Evolutionary conservation across 176 grass and related monocot species (phyloP).

Genomic region (Triticum dicoccoides): DNA sequence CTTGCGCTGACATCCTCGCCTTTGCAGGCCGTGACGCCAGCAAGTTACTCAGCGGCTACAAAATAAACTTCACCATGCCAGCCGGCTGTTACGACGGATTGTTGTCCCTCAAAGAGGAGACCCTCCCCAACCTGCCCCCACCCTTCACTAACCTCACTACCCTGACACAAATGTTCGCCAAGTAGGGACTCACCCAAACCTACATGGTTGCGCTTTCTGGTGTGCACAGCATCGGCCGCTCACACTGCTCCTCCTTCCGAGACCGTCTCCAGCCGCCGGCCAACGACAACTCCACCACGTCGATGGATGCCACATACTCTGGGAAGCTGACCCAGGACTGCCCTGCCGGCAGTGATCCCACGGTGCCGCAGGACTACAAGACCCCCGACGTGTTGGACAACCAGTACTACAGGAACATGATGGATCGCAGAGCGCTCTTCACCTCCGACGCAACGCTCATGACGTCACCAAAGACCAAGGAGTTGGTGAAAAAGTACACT

Average conservation of each 20-base stretch:
- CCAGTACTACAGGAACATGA: conserved; percentile 43
- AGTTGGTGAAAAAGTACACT: neutral
- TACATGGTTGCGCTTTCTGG: conserved; percentile 49
- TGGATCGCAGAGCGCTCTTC: conserved; percentile 5
- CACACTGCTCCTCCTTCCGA: conserved; percentile 38
- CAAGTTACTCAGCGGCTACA: neutral
- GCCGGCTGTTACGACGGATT: conserved; percentile 40
- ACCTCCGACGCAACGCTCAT: conserved; percentile 12
- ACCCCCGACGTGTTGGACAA: conserved; percentile 15
- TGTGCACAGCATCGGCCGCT: conserved; percentile 28
- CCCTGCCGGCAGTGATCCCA: neutral
- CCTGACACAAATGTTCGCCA: conserved; percentile 26
- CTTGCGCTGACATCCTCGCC: conserved; percentile 45
- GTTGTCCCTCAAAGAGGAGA: neutral
- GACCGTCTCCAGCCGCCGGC: conserved; percentile 3
- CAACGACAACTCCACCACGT: neutral
- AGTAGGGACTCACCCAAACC: conserved; percentile 6
- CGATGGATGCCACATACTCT: neutral
- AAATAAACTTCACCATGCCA: conserved; percentile 26
- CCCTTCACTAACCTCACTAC: neutral
- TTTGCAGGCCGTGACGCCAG: conserved; percentile 46
- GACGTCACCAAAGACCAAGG: neutral
- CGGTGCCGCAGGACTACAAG: neutral
- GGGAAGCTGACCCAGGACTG: neutral
- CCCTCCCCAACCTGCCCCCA: neutral